Evolutionary conservation across 768 basidiomycete species (phyloP).

Genomic region (Psilocybe subaeruginosa): DNA sequence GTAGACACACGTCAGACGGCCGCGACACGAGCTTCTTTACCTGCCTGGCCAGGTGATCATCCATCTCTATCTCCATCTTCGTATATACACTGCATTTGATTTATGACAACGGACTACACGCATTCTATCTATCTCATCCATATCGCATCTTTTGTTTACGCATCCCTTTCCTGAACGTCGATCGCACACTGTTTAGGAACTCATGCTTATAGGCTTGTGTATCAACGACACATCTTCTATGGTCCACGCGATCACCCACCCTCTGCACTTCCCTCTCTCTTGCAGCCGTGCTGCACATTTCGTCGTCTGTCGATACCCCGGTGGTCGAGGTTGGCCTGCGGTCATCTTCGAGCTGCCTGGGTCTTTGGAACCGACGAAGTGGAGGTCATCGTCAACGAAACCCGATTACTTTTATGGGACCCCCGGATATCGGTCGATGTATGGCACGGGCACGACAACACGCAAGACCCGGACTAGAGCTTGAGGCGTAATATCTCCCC

Average conservation of each 20-base stretch:
- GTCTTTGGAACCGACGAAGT: slow-evolving; percentile 18
- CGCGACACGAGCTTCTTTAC: slow-evolving; percentile 45
- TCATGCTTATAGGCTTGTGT: slow-evolving; percentile 41
- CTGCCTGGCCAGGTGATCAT: slow-evolving; percentile 58
- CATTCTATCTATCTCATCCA: slow-evolving; percentile 41
- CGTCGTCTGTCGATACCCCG: slow-evolving; percentile 24
- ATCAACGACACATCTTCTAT: slow-evolving; percentile 31
- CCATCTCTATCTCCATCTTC: slow-evolving; percentile 1
- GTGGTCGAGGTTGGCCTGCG: slow-evolving; percentile 41
- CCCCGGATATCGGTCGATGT: slow-evolving; percentile 52
- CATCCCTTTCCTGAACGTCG: slow-evolving; percentile 29
- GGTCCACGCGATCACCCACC: slow-evolving; percentile 29
- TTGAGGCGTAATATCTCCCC: slow-evolving; percentile 57
- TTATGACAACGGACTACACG: slow-evolving; percentile 55
- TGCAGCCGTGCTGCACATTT: slow-evolving; percentile 62
- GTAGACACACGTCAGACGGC: slow-evolving; percentile 33
- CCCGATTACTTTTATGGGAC: slow-evolving; percentile 54
- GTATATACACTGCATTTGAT: slow-evolving; percentile 41
- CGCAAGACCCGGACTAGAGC: slow-evolving; percentile 68
- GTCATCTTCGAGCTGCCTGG: slow-evolving; percentile 32
- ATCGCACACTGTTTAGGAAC: slow-evolving; percentile 15
- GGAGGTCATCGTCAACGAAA: slow-evolving; percentile 23
- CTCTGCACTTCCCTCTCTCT: slow-evolving; percentile 29
- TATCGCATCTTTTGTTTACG: slow-evolving; percentile 30
- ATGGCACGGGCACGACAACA: slow-evolving; percentile 58